Conservation (phyloP, 2,329 filamentous ascomycete species). For the Grosmannia huntii region DNA sequence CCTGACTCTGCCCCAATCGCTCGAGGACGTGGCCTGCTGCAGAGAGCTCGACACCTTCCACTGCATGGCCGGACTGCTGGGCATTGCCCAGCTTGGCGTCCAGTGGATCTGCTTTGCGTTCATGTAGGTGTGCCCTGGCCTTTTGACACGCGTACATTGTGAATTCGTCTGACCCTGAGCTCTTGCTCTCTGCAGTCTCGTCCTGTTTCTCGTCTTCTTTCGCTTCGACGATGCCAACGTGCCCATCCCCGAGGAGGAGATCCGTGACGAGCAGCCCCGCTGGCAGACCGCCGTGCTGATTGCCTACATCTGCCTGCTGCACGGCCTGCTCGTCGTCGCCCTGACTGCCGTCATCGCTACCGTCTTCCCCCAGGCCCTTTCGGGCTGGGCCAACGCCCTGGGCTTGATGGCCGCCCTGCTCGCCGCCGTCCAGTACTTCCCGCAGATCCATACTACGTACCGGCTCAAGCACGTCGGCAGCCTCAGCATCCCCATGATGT, state of each 20-base stretch:
- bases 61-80: slow-evolving; percentile 74
- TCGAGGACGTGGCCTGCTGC: slow-evolving; percentile 77
- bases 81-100: slow-evolving; percentile 79
- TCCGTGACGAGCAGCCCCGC: slow-evolving; percentile 40
- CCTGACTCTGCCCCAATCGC: slow-evolving; percentile 69
- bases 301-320: slow-evolving; percentile 57
- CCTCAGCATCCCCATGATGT: slow-evolving; percentile 94
- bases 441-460: slow-evolving; percentile 90
- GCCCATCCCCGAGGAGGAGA: slow-evolving; percentile 34
- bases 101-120: slow-evolving; percentile 88
- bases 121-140: slow-evolving; percentile 51
- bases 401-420: slow-evolving; percentile 68
- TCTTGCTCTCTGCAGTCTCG: slow-evolving; percentile 45
- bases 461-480: slow-evolving; percentile 75
- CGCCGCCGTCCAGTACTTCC: slow-evolving; percentile 81
- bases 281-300: slow-evolving; percentile 73
- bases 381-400: slow-evolving; percentile 72
- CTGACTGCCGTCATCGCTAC: slow-evolving; percentile 56
- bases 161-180: neutral
- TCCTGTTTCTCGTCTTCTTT: slow-evolving; percentile 93
- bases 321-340: slow-evolving; percentile 59
- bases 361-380: slow-evolving; percentile 49
- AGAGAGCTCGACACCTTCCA: slow-evolving; percentile 67
- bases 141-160: no score
- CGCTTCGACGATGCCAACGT: slow-evolving; percentile 46